phyloP scores from a whole-genome alignment of 768 basidiomycete genomes.

The Crepidotus variabilis region DNA sequence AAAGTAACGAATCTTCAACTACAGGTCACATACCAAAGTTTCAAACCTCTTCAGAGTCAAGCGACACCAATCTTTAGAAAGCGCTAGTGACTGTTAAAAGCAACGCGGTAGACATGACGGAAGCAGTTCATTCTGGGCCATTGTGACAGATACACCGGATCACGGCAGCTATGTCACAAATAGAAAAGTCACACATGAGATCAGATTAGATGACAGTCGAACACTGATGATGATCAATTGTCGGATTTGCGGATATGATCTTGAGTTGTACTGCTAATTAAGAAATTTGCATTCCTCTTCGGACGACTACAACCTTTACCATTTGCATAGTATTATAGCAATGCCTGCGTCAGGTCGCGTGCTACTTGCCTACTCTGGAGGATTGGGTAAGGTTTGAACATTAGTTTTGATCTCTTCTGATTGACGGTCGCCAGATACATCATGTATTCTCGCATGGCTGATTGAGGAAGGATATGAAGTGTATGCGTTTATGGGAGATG shows the following conservation, averaged over 20 bases:
- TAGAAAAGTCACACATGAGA: not conserved
- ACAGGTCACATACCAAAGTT: too few relatives aligned
- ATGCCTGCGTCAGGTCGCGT: conserved; percentile 64
- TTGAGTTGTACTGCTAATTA: not conserved
- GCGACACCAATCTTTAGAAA: not conserved
- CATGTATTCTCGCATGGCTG: conserved; percentile 98
- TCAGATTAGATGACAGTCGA: not conserved
- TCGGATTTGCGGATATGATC: not conserved
- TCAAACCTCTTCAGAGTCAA: not conserved
- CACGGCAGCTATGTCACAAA: not conserved
- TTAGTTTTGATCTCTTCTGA: not conserved
- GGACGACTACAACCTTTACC: conserved; percentile 4
- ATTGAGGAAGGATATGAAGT: conserved; percentile 98
- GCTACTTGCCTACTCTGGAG: conserved; percentile 96
- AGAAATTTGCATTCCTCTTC: conserved; percentile 2
- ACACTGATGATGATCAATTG: not conserved
- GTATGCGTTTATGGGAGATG: conserved; percentile 94
- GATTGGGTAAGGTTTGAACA: conserved; percentile 65
- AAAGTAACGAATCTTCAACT: not conserved
- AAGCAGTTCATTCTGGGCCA: not conserved
- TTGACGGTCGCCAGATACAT: conserved; percentile 70
- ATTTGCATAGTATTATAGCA: conserved; percentile 35
- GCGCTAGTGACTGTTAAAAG: not conserved
- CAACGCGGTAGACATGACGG: not conserved
- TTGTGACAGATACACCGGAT: not conserved